Percentiles rank a stretch among this genome's conserved stretches.
Evolutionary conservation across 805 yeast genomes (phyloP).

Genomic region (Candida cerambycidarum): DNA sequence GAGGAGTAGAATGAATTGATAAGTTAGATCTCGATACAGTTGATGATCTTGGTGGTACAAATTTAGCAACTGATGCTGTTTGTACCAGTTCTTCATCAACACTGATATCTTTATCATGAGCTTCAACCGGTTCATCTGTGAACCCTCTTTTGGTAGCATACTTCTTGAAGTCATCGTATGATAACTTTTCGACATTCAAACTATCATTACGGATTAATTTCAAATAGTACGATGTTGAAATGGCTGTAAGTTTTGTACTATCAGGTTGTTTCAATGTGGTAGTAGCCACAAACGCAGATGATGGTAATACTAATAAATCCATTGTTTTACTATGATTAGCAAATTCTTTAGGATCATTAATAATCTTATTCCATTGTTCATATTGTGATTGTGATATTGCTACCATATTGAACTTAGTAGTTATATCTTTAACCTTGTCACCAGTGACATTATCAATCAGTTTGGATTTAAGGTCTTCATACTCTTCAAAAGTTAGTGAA

Average conservation of each 20-base stretch:
- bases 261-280: slow-evolving; percentile 58
- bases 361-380: slow-evolving; percentile 12
- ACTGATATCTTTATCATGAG: slow-evolving; percentile 14
- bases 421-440: slow-evolving; percentile 22
- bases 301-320: slow-evolving; percentile 58
- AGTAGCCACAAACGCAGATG: slow-evolving; percentile 60
- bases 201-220: slow-evolving; percentile 49
- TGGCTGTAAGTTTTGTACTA: slow-evolving; percentile 53
- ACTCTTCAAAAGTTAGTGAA: slow-evolving; percentile 28
- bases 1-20: slow-evolving; percentile 26
- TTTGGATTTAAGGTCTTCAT: slow-evolving; percentile 24
- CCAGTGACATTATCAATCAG: slow-evolving; percentile 16
- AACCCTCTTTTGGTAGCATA: slow-evolving; percentile 54
- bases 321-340: slow-evolving; percentile 40
- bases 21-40: slow-evolving; percentile 23
- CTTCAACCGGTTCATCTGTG: slow-evolving; percentile 20
- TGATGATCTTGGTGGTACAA: slow-evolving; percentile 10
- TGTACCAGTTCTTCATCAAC: slow-evolving; percentile 12
- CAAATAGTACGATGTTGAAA: slow-evolving; percentile 65
- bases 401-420: slow-evolving; percentile 41
- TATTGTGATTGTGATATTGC: slow-evolving; percentile 15
- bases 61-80: slow-evolving; percentile 14
- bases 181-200: slow-evolving; percentile 43
- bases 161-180: slow-evolving; percentile 44
- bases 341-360: slow-evolving; percentile 25